Percentiles rank a stretch among this genome's conserved stretches.
Evolutionary conservation across 495 filamentous ascomycete genomes (phyloP).

Genomic region (Penicillium tannophilum): DNA sequence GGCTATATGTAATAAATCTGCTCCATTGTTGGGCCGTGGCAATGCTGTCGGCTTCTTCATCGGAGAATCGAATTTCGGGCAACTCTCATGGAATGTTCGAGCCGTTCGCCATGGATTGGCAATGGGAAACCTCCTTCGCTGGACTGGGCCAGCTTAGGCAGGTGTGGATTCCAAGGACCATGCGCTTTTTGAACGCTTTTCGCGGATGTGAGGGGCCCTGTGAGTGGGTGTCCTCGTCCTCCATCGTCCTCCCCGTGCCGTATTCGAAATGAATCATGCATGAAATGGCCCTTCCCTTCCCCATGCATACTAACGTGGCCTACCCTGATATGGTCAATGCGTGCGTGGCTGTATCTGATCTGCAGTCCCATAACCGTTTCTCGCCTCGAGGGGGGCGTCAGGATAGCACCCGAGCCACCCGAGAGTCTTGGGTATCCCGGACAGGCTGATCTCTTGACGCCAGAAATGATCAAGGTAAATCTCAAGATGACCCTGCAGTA

Average conservation of each 20-base stretch:
- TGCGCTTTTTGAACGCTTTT: background rate
- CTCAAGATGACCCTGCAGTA: background rate
- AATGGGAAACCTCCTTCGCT: background rate
- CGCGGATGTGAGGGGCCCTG: background rate
- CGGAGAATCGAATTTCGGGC: background rate
- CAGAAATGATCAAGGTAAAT: background rate
- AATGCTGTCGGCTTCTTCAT: background rate
- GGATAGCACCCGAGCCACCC: background rate
- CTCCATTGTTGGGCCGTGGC: background rate
- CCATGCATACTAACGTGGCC: constrained; percentile 15
- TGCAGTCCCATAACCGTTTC: constrained; percentile 6
- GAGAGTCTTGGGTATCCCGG: background rate
- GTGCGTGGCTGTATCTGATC: constrained; percentile 7
- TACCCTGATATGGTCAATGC: constrained; percentile 8
- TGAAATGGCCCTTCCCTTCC: constrained; percentile 2
- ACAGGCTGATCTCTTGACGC: background rate
- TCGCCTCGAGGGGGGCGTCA: constrained; percentile 2
- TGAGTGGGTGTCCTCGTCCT: background rate
- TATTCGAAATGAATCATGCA: constrained; percentile 5
- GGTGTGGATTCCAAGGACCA: background rate
- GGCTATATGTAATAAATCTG: background rate
- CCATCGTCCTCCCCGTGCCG: background rate
- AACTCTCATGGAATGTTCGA: background rate
- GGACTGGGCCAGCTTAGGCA: background rate
- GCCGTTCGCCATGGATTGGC: background rate